A percentile compares a stretch with the other conserved stretches of the same genome.
Evolutionary conservation across 768 basidiomycete genomes (phyloP).

Genomic region (Mycena indigotica): DNA sequence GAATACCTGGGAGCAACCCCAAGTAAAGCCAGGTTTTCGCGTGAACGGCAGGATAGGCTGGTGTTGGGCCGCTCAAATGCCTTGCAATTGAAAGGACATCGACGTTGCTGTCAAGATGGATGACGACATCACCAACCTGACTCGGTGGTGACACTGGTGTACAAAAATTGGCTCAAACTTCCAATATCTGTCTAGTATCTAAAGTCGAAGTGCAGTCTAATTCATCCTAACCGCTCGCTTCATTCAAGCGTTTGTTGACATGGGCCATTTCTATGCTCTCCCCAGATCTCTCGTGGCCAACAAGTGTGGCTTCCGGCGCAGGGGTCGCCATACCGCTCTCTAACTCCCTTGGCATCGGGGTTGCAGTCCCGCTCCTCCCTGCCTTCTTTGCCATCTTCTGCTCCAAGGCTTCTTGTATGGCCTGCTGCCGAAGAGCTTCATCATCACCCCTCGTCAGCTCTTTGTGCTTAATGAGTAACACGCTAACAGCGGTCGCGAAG

Average conservation of each 20-base stretch:
- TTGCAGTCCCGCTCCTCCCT: neutral
- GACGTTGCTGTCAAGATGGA: too few relatives aligned
- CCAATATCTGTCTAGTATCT: too few relatives aligned
- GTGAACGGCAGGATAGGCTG: too few relatives aligned
- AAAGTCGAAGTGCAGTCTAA: too few relatives aligned
- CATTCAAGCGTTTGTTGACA: neutral
- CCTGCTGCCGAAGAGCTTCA: conserved; percentile 46
- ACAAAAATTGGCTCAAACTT: too few relatives aligned
- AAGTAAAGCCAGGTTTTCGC: too few relatives aligned
- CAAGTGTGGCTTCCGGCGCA: neutral
- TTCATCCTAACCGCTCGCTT: too few relatives aligned
- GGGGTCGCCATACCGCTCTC: neutral
- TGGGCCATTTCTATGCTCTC: neutral
- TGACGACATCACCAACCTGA: too few relatives aligned
- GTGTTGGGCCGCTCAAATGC: too few relatives aligned
- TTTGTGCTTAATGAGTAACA: conserved; percentile 63
- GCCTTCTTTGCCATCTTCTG: neutral
- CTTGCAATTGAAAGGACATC: too few relatives aligned
- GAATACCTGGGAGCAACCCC: too few relatives aligned
- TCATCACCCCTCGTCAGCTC: conserved; percentile 63
- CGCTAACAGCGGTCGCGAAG: conserved; percentile 54
- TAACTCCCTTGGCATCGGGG: neutral
- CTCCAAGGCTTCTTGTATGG: conserved; percentile 22
- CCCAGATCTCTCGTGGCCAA: neutral
- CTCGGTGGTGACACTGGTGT: too few relatives aligned